phyloP scores from a whole-genome alignment of 768 basidiomycete species.

The Paxillus ammoniavirescens region DNA sequence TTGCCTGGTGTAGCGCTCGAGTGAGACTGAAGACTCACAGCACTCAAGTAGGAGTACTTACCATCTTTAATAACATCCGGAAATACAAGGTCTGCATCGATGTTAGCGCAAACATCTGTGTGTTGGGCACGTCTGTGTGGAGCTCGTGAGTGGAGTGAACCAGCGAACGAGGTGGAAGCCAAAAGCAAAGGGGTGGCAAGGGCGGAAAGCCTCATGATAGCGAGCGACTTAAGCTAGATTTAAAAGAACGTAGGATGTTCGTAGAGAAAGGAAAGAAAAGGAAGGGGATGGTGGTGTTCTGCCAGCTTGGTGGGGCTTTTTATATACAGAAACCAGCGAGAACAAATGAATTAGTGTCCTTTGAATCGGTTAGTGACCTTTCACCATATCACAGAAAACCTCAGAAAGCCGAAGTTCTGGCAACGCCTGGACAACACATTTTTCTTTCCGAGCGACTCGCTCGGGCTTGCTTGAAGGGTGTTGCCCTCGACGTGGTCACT shows the following conservation, averaged over 20 bases:
- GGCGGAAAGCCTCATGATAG: conserved; percentile 16
- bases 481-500: too few relatives aligned
- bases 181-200: conserved; percentile 19
- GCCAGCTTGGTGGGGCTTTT: not conserved
- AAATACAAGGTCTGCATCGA: conserved; percentile 16
- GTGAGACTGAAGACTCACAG: not conserved
- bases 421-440: not conserved
- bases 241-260: not conserved
- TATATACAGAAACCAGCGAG: conserved; percentile 3
- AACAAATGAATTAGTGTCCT: not conserved
- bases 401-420: not conserved
- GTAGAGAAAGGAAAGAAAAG: not conserved
- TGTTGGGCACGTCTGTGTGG: conserved; percentile 3
- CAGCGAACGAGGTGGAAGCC: conserved; percentile 16
- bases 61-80: conserved; percentile 13
- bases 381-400: conserved; percentile 3
- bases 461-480: too few relatives aligned
- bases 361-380: conserved; percentile 8
- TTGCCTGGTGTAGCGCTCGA: conserved; percentile 10
- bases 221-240: not conserved
- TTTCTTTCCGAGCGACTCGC: not conserved
- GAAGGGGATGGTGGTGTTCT: not conserved
- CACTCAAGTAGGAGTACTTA: not conserved
- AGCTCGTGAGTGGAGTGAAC: not conserved
- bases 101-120: conserved; percentile 16